Evolutionary conservation across 163 green algal species (phyloP).

Genomic region (Trebouxia gelatinosa): DNA sequence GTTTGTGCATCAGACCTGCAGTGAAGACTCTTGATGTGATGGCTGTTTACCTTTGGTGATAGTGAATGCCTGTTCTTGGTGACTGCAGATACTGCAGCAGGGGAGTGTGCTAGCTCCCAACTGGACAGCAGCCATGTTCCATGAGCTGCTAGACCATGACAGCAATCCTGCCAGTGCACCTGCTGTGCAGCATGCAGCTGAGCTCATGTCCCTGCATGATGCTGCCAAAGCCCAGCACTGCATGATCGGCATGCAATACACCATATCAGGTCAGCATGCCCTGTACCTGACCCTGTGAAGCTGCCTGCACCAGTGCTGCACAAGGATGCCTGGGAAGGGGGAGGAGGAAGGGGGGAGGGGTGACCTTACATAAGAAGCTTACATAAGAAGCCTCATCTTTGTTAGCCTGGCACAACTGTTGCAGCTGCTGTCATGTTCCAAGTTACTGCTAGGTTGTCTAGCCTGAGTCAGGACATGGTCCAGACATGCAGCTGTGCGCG

Average conservation of each 20-base stretch:
- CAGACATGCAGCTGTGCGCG: no score
- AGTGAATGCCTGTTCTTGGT: no score
- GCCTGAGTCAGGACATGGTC: background rate
- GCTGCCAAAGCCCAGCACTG: background rate
- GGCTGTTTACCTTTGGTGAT: no score
- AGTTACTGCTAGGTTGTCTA: background rate
- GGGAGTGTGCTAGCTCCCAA: conserved; percentile 34
- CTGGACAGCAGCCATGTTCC: conserved; percentile 44
- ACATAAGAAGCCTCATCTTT: no score
- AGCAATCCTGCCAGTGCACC: background rate
- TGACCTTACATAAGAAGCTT: no score
- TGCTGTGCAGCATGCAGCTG: conserved; percentile 28
- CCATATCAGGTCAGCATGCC: background rate
- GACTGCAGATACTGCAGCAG: conserved; percentile 30
- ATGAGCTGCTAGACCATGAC: conserved; percentile 38
- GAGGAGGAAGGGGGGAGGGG: no score
- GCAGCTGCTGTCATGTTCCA: background rate
- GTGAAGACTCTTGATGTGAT: no score
- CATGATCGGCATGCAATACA: conserved; percentile 21
- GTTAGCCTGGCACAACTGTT: background rate
- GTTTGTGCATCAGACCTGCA: no score
- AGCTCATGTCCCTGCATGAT: conserved; percentile 21
- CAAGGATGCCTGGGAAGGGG: no score
- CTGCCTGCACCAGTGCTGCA: no score
- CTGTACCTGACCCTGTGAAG: no score